phyloP scores from a whole-genome alignment of 257 asterid genomes.

The Nicotiana obtusifolia region DNA sequence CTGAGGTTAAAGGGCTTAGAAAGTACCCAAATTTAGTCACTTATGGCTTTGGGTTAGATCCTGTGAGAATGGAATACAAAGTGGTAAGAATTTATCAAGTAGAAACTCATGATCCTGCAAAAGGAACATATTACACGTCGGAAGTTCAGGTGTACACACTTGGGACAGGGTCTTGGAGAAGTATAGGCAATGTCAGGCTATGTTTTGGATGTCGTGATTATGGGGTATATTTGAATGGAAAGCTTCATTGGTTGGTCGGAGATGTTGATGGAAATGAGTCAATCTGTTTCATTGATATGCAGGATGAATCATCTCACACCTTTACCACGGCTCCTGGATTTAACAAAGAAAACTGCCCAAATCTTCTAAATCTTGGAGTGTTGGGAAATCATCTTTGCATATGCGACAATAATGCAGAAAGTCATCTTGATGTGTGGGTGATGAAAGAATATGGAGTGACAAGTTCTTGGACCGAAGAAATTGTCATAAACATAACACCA shows the following conservation, averaged over 20 bases:
- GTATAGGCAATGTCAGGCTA: constrained; percentile 21
- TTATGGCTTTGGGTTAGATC: constrained; percentile 35
- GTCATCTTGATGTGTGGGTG: constrained; percentile 37
- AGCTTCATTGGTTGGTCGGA: constrained; percentile 43
- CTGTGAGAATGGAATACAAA: constrained; percentile 22
- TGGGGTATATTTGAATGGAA: constrained; percentile 32
- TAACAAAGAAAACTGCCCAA: neutral
- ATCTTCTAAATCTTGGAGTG: constrained; percentile 31
- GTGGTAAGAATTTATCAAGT: constrained; percentile 44
- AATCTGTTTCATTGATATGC: constrained; percentile 48
- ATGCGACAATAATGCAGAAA: constrained; percentile 28
- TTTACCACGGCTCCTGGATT: constrained; percentile 11
- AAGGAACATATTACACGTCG: constrained; percentile 20
- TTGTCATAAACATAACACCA: neutral
- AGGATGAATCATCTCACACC: constrained; percentile 29
- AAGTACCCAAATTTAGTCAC: constrained; percentile 24
- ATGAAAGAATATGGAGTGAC: constrained; percentile 47
- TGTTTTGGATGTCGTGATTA: constrained; percentile 12
- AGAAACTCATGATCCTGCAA: constrained; percentile 17
- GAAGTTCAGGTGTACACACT: constrained; percentile 40
- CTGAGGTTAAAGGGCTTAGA: constrained; percentile 6
- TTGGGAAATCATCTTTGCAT: constrained; percentile 25
- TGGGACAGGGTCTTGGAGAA: constrained; percentile 31
- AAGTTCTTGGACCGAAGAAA: constrained; percentile 34
- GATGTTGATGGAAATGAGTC: constrained; percentile 30